phyloP scores from a whole-genome alignment of 208 protist species.

The Zelonia costaricensis region DNA sequence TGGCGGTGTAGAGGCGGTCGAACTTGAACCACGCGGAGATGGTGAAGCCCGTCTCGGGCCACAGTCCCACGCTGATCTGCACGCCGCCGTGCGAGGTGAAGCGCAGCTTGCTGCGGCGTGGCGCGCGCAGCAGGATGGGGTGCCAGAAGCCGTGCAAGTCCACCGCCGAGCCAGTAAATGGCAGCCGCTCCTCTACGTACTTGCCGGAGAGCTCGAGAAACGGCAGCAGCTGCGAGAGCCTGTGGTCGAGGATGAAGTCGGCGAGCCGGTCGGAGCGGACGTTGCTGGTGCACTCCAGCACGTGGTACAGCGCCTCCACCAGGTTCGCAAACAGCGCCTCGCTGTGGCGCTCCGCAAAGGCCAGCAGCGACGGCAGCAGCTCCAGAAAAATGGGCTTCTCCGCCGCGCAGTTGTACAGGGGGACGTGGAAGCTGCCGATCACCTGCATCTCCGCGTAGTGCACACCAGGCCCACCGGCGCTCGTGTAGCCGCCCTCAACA shows the following conservation, averaged over 20 bases:
- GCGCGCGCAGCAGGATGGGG: conserved; percentile 63
- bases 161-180: conserved; percentile 40
- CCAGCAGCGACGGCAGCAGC: conserved; percentile 59
- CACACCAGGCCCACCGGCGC: conserved; percentile 13
- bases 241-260: conserved; percentile 49
- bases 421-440: conserved; percentile 49
- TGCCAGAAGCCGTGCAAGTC: conserved; percentile 71
- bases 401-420: conserved; percentile 48
- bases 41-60: conserved; percentile 68
- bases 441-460: conserved; percentile 28
- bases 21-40: conserved; percentile 70
- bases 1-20: conserved; percentile 60
- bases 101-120: conserved; percentile 62
- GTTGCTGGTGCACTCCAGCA: conserved; percentile 61
- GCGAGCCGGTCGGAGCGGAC: conserved; percentile 57
- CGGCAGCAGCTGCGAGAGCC: conserved; percentile 59
- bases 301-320: conserved; percentile 41
- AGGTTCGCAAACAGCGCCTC: conserved; percentile 44
- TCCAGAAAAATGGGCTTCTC: conserved; percentile 82
- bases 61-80: conserved; percentile 48
- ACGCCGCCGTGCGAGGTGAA: conserved; percentile 75
- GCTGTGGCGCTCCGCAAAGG: conserved; percentile 36
- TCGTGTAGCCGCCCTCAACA: conserved; percentile 11
- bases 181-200: conserved; percentile 44
- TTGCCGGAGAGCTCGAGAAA: conserved; percentile 60